phyloP scores from a whole-genome alignment of 2,329 filamentous ascomycete genomes.

The Beauveria scarabaeidicola region DNA sequence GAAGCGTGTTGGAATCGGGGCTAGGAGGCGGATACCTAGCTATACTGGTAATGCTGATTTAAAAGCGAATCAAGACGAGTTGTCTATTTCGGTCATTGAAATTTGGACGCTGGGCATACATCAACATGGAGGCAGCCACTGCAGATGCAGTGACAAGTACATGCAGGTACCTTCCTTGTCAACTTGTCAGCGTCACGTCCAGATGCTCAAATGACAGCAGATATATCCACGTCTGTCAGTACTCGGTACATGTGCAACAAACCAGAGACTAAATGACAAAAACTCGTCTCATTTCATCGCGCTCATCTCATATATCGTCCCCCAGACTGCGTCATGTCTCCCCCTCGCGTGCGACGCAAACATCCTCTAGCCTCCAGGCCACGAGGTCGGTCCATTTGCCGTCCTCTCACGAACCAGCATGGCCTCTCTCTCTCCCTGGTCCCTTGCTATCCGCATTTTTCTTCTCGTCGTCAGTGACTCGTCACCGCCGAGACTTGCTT shows the following conservation, averaged over 20 bases:
- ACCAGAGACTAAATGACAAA: not conserved
- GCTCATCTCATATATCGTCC: not conserved
- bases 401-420: not conserved
- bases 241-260: not conserved
- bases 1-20: too few species aligned
- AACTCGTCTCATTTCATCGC: not conserved
- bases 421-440: not conserved
- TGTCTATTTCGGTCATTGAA: too few species aligned
- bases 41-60: too few species aligned
- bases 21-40: too few species aligned
- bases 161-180: too few species aligned
- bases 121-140: not conserved
- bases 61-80: too few species aligned
- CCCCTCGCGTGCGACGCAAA: not conserved
- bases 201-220: too few species aligned
- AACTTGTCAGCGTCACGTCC: too few species aligned
- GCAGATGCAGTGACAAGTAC: not conserved
- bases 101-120: not conserved
- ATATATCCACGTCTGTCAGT: not conserved
- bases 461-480: not conserved
- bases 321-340: not conserved
- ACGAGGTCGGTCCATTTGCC: not conserved
- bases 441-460: not conserved
- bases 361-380: not conserved
- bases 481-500: not conserved